Evolutionary conservation across 345 rosid genomes (phyloP).

Genomic region (Isatis tinctoria): DNA sequence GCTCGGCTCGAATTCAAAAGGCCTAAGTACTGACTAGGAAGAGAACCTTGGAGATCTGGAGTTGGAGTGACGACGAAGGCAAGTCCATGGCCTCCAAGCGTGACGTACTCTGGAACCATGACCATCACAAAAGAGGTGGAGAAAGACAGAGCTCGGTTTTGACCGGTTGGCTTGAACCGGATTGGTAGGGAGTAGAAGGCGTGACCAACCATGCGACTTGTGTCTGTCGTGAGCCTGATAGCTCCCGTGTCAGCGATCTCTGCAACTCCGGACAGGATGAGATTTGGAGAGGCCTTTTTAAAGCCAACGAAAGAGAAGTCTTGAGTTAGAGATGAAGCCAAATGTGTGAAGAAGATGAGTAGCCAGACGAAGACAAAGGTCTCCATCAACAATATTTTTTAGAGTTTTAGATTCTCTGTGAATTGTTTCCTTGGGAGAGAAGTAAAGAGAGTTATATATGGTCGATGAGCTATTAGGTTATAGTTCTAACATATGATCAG

Average conservation of each 20-base stretch:
- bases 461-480: neutral
- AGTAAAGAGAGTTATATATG: conserved; percentile 5
- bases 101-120: conserved; percentile 54
- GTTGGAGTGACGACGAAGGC: conserved; percentile 65
- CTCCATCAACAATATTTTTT: conserved; percentile 26
- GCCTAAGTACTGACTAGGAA: conserved; percentile 70
- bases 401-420: neutral
- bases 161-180: conserved; percentile 45
- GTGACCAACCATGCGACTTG: conserved; percentile 56
- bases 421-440: conserved; percentile 11
- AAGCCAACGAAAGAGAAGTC: conserved; percentile 51
- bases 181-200: conserved; percentile 71
- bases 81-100: conserved; percentile 82
- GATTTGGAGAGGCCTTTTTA: conserved; percentile 31
- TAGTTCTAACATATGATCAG: neutral
- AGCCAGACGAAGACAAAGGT: conserved; percentile 27
- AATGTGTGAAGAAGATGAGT: conserved; percentile 26
- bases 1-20: conserved; percentile 53
- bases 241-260: conserved; percentile 48
- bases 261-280: conserved; percentile 50
- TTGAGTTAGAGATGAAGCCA: conserved; percentile 31
- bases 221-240: conserved; percentile 54
- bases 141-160: conserved; percentile 51
- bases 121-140: conserved; percentile 82
- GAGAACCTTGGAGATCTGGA: conserved; percentile 42